These are phyloP conservation scores for Fusarium austroafricanum DNA, from an alignment of 2,329 filamentous ascomycete genomes.

Conservation along the genomic window DNA sequence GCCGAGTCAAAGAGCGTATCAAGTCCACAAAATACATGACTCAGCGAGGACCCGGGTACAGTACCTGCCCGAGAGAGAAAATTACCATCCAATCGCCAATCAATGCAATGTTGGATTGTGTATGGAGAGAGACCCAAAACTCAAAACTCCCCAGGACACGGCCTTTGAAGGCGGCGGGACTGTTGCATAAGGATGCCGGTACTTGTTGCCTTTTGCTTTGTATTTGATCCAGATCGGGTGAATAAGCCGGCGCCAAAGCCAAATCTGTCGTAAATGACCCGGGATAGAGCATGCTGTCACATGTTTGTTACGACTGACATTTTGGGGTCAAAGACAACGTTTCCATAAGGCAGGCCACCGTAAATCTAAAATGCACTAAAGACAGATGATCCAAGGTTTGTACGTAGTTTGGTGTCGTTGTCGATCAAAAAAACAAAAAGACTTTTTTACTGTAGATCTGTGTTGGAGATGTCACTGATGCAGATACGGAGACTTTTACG, in stretches of 20 bases:
- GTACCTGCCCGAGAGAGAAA: constrained; percentile 8
- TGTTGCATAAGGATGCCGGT: constrained; percentile 39
- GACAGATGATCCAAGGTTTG: constrained; percentile 19
- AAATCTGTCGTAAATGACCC: constrained; percentile 32
- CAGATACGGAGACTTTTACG: constrained; percentile 7
- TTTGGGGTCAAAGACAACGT: not conserved
- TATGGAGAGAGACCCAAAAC: constrained; percentile 4
- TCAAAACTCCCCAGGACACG: constrained; percentile 10
- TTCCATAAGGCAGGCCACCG: not conserved
- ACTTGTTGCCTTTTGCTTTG: constrained; percentile 39
- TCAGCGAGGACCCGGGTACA: constrained; percentile 16
- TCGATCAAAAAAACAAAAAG: constrained; percentile 33
- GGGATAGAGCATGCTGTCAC: constrained; percentile 22
- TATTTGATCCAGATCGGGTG: constrained; percentile 39
- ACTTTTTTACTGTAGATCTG: not conserved
- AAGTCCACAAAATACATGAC: constrained; percentile 12
- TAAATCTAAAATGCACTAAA: constrained; percentile 15
- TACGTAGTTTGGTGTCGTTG: constrained; percentile 16
- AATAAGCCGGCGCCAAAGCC: constrained; percentile 29
- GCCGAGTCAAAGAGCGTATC: constrained; percentile 25
- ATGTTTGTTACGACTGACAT: constrained; percentile 14
- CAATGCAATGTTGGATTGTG: constrained; percentile 3
- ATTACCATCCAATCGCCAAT: constrained; percentile 8
- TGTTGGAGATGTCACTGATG: constrained; percentile 21
- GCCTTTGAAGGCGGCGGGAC: constrained; percentile 12